These are phyloP conservation scores for Vicia villosa DNA, from an alignment of 306 rosid genomes.

Conservation along the genomic window DNA sequence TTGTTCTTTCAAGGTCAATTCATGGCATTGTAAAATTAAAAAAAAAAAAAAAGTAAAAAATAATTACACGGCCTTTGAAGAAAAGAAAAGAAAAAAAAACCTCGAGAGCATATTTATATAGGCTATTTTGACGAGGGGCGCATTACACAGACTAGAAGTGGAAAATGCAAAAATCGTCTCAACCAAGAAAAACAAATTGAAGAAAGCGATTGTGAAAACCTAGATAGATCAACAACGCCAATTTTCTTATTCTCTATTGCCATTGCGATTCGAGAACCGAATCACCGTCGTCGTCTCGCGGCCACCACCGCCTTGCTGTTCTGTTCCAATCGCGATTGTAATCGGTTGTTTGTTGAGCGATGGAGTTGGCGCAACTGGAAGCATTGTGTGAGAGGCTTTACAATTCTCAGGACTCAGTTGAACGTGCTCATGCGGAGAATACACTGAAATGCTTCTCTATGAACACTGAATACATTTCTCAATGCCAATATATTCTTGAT, in stretches of 20 bases:
- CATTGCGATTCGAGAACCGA: conserved; percentile 32
- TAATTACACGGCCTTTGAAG: conserved; percentile 8
- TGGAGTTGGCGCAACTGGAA: conserved; percentile 65
- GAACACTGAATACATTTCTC: conserved; percentile 61
- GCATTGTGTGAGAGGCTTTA: conserved; percentile 63
- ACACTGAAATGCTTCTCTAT: conserved; percentile 56
- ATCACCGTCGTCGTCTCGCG: conserved; percentile 23
- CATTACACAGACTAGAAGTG: conserved; percentile 23
- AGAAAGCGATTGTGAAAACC: conserved; percentile 46
- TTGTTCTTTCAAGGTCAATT: background rate
- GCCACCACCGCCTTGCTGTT: conserved; percentile 13
- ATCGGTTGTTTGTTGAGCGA: background rate
- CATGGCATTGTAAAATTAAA: background rate
- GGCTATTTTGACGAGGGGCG: conserved; percentile 21
- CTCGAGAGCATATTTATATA: conserved; percentile 23
- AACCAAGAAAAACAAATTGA: background rate
- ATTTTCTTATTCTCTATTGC: background rate
- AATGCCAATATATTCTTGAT: conserved; percentile 64
- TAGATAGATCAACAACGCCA: conserved; percentile 32
- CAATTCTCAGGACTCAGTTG: conserved; percentile 66
- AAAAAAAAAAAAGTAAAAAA: background rate
- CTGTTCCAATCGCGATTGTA: background rate
- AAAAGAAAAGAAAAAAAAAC: conserved; percentile 8
- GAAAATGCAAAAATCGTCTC: conserved; percentile 26
- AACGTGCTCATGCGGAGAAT: conserved; percentile 63